phyloP scores from a whole-genome alignment of 2,329 filamentous ascomycete genomes.

The Phialophora expanda region DNA sequence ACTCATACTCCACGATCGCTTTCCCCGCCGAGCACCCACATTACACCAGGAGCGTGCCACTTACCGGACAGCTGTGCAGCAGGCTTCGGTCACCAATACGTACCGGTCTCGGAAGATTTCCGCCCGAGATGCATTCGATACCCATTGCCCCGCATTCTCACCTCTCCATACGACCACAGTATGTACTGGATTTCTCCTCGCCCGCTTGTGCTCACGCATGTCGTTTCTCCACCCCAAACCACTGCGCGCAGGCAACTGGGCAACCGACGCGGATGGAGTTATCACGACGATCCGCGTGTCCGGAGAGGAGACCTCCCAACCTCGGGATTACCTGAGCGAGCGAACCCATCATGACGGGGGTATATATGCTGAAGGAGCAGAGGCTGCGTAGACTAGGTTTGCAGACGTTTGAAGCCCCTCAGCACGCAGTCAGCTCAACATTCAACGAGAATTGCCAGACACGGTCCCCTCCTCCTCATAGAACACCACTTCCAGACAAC shows the following conservation, averaged over 20 bases:
- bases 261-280: neutral
- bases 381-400: neutral
- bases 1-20: neutral
- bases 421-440: neutral
- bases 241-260: slow-evolving; percentile 19
- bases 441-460: neutral
- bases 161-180: slow-evolving; percentile 7
- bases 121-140: slow-evolving; percentile 28
- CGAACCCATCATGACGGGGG: slow-evolving; percentile 1
- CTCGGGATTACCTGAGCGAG: slow-evolving; percentile 19
- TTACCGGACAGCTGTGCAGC: neutral
- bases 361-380: slow-evolving; percentile 14
- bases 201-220: slow-evolving; percentile 8
- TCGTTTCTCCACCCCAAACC: slow-evolving; percentile 23
- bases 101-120: slow-evolving; percentile 12
- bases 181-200: slow-evolving; percentile 22
- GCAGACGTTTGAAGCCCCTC: neutral
- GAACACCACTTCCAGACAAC: neutral
- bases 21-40: neutral
- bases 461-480: neutral
- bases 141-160: slow-evolving; percentile 23
- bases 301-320: slow-evolving; percentile 28
- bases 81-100: neutral
- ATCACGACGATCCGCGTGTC: slow-evolving; percentile 26
- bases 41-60: slow-evolving; percentile 15